Evolutionary conservation across 331 rosid genomes (phyloP).

Genomic region (Saraca asoca): DNA sequence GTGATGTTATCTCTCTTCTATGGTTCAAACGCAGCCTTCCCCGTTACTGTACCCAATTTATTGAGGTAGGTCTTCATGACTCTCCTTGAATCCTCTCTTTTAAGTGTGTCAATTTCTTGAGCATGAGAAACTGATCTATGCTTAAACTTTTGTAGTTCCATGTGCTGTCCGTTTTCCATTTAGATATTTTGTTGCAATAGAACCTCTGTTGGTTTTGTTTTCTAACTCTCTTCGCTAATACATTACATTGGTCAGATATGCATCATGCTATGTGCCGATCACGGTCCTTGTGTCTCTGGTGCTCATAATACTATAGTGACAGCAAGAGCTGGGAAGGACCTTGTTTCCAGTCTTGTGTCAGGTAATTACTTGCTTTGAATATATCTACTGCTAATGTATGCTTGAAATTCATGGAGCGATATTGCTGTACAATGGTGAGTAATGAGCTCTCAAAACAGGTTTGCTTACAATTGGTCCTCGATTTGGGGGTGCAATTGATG

Average conservation of each 20-base stretch:
- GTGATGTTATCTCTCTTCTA: slow-evolving; percentile 95
- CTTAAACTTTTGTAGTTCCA: slow-evolving; percentile 7
- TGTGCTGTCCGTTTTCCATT: slow-evolving; percentile 27
- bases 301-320: slow-evolving; percentile 98
- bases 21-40: slow-evolving; percentile 99
- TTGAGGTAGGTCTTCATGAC: slow-evolving; percentile 58
- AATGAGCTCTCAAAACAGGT: slow-evolving; percentile 63
- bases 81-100: background rate
- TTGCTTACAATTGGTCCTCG: slow-evolving; percentile 99
- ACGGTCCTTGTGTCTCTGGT: slow-evolving; percentile 99
- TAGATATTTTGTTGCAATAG: slow-evolving; percentile 16
- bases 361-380: slow-evolving; percentile 51
- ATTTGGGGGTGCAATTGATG: slow-evolving; percentile 99
- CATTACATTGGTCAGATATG: slow-evolving; percentile 67
- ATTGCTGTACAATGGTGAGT: slow-evolving; percentile 28
- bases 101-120: background rate
- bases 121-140: slow-evolving; percentile 22
- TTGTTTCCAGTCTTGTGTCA: slow-evolving; percentile 94
- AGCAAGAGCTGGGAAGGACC: slow-evolving; percentile 99
- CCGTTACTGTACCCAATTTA: slow-evolving; percentile 92
- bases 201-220: background rate
- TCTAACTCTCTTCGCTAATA: slow-evolving; percentile 35
- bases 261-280: slow-evolving; percentile 97
- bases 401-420: slow-evolving; percentile 8
- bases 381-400: slow-evolving; percentile 24